Evolutionary conservation across 352 stramenopile genomes (phyloP), one percentile per base, ranked within the genome.

Genomic region (Phytophthora colocasiae): DNA sequence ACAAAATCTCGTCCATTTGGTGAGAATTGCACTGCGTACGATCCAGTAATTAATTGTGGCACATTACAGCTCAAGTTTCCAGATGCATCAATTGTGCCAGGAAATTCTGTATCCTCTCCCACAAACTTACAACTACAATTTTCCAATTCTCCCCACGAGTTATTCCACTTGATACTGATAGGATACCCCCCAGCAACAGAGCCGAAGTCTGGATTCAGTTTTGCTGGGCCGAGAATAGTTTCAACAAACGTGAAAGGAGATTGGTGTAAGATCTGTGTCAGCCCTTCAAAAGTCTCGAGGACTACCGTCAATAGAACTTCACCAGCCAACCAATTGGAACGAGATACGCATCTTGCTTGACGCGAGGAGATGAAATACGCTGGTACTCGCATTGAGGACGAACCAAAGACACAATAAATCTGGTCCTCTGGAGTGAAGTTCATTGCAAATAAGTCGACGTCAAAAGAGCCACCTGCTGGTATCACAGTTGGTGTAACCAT

Each of bases 1-100:
- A 69, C 22, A 36, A 65, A 83, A 15, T 86, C 75, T 4, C 66
- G 63, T 6, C 64, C 68, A 62, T 85, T 85, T 50, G 71, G 69
- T 4, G 75, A 78, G 17, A 83, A 61, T 29, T 63, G 26, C 10
- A 83, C 41, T 14, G 39, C 63, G 44, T 86, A 86, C 1, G 52
- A 19, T 14, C 73, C 75, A 19, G 46, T 12, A 15, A 41, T 39
- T 10, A 84, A 56, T 34, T 14, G 22, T 4, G 78, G 75, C 3
- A 75, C 73, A 9, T 51, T 32, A 45, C 66, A 83, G 7, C 12
- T 10, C 4, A 83, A 14, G 12, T 29, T 47, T 34, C 15, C 31
- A 1, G 24, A 49, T 29, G 3, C 32, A 40, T 43, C 4, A 50
- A 63, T 36, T 11, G 34, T 24, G 3, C 52, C 45, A 15, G 61